These are phyloP conservation scores for Dianthus caryophyllus DNA, from an alignment of 148 eudicot species.

Conservation along the genomic window DNA sequence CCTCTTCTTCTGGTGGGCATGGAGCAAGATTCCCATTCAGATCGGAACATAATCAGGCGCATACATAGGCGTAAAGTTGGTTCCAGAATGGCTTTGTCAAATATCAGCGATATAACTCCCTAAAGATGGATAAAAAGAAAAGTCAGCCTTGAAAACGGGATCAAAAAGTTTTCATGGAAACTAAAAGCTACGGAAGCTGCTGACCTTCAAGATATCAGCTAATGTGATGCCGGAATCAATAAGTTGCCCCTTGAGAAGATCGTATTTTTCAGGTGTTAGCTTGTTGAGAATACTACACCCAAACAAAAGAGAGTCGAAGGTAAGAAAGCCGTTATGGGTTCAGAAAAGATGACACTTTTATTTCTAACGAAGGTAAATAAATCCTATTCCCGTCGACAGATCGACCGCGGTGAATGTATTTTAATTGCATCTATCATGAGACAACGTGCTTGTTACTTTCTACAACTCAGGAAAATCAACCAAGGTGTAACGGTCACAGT, in stretches of 20 bases:
- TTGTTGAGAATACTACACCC: slow-evolving; percentile 80
- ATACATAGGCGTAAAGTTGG: slow-evolving; percentile 99
- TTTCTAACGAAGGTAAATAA: background rate
- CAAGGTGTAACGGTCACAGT: too few relatives aligned
- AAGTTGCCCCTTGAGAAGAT: slow-evolving; percentile 81
- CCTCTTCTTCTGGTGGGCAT: slow-evolving; percentile 82
- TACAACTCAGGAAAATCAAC: background rate
- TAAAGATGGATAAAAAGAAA: slow-evolving; percentile 33
- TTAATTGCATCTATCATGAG: background rate
- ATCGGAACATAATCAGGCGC: slow-evolving; percentile 80
- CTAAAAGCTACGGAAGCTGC: background rate
- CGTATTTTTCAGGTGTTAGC: slow-evolving; percentile 93
- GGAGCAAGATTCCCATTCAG: slow-evolving; percentile 75
- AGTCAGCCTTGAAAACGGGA: background rate
- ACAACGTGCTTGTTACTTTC: background rate
- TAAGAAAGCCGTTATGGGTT: background rate
- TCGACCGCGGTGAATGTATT: background rate
- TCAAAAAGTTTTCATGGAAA: background rate
- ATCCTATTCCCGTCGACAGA: background rate
- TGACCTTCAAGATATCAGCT: slow-evolving; percentile 84
- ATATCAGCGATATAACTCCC: slow-evolving; percentile 89
- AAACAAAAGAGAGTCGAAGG: slow-evolving; percentile 7
- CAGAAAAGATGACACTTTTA: too few relatives aligned
- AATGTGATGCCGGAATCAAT: slow-evolving; percentile 85
- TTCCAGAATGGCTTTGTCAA: slow-evolving; percentile 96